Conservation (phyloP, 768 basidiomycete genomes). For the Lentinula edodes region DNA sequence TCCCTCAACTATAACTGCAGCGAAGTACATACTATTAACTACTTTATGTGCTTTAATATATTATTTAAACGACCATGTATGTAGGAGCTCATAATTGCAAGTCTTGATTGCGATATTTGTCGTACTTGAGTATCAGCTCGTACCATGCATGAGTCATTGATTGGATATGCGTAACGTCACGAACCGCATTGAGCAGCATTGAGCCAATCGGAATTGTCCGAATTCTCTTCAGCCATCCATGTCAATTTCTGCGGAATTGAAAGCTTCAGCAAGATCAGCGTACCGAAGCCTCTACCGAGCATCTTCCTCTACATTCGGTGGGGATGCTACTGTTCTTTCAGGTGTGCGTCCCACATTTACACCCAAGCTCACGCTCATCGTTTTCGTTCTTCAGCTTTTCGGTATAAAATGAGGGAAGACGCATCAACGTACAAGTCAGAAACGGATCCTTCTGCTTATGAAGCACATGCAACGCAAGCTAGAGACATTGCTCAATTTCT, state of each 20-base stretch:
- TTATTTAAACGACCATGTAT: too few species aligned
- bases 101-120: too few species aligned
- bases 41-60: too few species aligned
- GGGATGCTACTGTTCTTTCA: constrained; percentile 48
- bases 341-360: constrained; percentile 27
- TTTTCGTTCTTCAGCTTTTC: constrained; percentile 51
- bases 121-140: too few species aligned
- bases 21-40: too few species aligned
- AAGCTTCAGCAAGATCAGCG: constrained; percentile 64
- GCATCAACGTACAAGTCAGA: constrained; percentile 35
- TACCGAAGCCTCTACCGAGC: constrained; percentile 71
- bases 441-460: constrained; percentile 42
- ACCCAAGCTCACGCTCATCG: constrained; percentile 9
- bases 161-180: too few species aligned
- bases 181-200: not conserved
- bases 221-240: constrained; percentile 23
- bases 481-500: constrained; percentile 71
- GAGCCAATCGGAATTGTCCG: not conserved
- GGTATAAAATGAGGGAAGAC: constrained; percentile 59
- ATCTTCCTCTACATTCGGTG: constrained; percentile 61
- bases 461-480: constrained; percentile 52
- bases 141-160: too few species aligned
- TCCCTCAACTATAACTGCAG: too few species aligned
- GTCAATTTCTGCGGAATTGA: constrained; percentile 52
- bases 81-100: too few species aligned